Evolutionary conservation across 805 yeast species (phyloP).

Genomic region (Grigorovia humatica): DNA sequence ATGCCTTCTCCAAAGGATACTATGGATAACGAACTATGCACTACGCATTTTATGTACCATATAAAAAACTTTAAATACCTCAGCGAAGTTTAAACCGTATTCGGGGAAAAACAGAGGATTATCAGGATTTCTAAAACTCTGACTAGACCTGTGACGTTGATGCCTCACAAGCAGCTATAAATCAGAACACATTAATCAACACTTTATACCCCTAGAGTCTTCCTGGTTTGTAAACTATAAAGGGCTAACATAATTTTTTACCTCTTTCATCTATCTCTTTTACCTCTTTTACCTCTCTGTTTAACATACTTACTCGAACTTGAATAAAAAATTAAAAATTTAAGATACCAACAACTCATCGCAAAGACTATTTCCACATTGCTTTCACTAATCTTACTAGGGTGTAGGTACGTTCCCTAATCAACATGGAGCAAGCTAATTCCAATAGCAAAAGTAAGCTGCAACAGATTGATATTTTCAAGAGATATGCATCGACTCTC

Average conservation of each 20-base stretch:
- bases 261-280: background rate
- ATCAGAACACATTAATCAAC: no score
- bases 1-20: no score
- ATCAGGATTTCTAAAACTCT: no score
- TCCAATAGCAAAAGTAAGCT: conserved; percentile 30
- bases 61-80: no score
- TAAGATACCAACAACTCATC: no score
- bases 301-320: background rate
- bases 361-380: background rate
- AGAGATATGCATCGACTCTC: conserved; percentile 32
- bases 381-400: background rate
- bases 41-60: no score
- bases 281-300: background rate
- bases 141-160: no score
- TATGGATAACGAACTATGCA: no score
- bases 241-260: background rate
- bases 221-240: background rate
- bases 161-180: no score
- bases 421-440: conserved; percentile 31
- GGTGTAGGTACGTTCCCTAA: background rate
- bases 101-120: no score
- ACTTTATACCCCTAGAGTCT: no score
- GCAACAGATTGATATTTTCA: conserved; percentile 35
- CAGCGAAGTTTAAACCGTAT: no score
- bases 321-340: background rate